Evolutionary conservation across 257 asterid genomes (phyloP), one percentile per base, ranked within the genome.

Genomic region (Ilex aquifolium): DNA sequence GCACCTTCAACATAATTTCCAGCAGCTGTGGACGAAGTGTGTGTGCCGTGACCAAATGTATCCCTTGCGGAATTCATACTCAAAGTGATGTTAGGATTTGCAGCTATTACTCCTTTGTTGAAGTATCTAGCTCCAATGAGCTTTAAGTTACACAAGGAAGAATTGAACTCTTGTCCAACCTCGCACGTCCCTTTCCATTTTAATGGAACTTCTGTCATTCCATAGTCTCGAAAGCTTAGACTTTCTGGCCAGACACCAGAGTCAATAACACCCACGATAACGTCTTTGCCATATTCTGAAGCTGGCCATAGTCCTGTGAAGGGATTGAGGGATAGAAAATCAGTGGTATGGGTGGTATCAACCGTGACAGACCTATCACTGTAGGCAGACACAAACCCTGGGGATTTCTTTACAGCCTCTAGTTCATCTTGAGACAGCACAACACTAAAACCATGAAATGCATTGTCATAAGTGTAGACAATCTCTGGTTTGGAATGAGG

Each of bases 161-260:
- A 67, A 57, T 79, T 79, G 27, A 21, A 21, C 27, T 21, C 27
- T 21, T 21, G 67, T 0, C 88, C 85, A 0, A 9, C 69, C 10
- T 79, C 67, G 39, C 85, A 82, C 0, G 10, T 60, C 14, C 88
- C 88, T 49, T 75, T 79, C 88, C 88, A 82, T 52, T 83, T 60
- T 0, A 63, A 0, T 0, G 85, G 83, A 27, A 79, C 16, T 14
- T 63, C 66, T 0, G 75, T 40, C 85, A 84, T 81, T 17, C 87
- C 85, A 5, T 72, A 78, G 21, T 84, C 91, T 0, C 2, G 29
- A 50, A 54, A 84, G 69, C 87, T 81, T 0, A 12, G 65, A 36
- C 87, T 77, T 58, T 81, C 91, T 0, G 86, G 86, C 83, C 84
- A 80, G 10, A 83, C 75, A 2, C 84, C 84, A 2, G 76, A 59